A percentile compares a stretch with the other conserved stretches of the same genome.
These are phyloP conservation scores for Fusarium nanum DNA, from an alignment of 2,329 filamentous ascomycete species.

Conservation along the genomic window DNA sequence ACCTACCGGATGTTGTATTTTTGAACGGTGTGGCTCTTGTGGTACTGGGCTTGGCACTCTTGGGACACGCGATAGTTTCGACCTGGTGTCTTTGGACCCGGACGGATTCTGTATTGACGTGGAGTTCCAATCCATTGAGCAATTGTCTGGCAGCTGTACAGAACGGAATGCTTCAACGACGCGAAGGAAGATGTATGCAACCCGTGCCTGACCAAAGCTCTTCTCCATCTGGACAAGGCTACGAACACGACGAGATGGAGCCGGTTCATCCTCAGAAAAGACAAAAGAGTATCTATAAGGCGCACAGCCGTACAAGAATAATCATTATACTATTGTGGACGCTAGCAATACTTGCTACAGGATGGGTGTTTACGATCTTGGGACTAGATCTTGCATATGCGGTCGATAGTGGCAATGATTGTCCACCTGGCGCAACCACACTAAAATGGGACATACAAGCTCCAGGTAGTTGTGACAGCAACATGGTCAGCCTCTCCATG, in stretches of 20 bases:
- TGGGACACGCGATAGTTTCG: not conserved
- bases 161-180: not conserved
- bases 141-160: not conserved
- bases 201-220: not conserved
- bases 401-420: not conserved
- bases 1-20: not conserved
- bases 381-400: not conserved
- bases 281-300: not conserved
- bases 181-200: not conserved
- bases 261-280: not conserved
- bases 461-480: not conserved
- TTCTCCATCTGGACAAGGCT: not conserved
- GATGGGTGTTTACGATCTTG: not conserved
- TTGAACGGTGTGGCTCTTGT: not conserved
- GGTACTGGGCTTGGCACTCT: not conserved
- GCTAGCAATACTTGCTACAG: not conserved
- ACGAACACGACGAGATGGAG: not conserved
- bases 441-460: not conserved
- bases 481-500: not conserved
- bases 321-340: not conserved
- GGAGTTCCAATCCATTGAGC: not conserved
- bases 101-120: not conserved
- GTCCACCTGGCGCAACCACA: not conserved
- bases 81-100: not conserved
- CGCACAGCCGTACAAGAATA: not conserved